These are phyloP conservation scores for Penicillium capsulatum DNA, from an alignment of 2,329 filamentous ascomycete genomes.

Conservation along the genomic window DNA sequence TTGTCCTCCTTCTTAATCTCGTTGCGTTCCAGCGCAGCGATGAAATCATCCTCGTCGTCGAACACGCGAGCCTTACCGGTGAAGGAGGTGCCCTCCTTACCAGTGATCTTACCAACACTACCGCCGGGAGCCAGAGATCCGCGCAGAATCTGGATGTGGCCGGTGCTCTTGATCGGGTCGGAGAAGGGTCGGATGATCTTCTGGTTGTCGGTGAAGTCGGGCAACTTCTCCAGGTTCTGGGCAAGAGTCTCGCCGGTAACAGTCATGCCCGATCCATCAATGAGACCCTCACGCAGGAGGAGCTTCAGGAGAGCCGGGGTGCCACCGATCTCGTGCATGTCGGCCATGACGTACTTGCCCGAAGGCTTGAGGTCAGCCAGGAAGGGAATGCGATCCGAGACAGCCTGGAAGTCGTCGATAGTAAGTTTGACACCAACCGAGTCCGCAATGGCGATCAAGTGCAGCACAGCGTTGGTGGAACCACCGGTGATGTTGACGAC, in stretches of 20 bases:
- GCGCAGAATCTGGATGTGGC: conserved; percentile 69
- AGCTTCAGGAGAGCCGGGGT: conserved; percentile 57
- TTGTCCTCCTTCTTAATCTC: conserved; percentile 73
- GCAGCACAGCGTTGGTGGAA: conserved; percentile 80
- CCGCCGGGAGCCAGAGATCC: conserved; percentile 67
- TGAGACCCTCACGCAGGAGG: conserved; percentile 55
- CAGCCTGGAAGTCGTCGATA: conserved; percentile 80
- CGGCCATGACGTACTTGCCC: conserved; percentile 59
- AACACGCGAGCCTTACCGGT: conserved; percentile 67
- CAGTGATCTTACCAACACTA: conserved; percentile 70
- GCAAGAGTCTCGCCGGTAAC: conserved; percentile 58
- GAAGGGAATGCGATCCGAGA: conserved; percentile 74
- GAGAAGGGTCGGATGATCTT: conserved; percentile 64
- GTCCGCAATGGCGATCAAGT: conserved; percentile 79
- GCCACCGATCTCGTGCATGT: conserved; percentile 55
- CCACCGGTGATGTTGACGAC: conserved; percentile 78
- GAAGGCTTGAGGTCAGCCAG: conserved; percentile 80
- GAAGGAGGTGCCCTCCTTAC: conserved; percentile 67
- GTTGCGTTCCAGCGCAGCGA: conserved; percentile 61
- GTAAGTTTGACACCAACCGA: conserved; percentile 75
- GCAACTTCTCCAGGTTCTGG: conserved; percentile 56
- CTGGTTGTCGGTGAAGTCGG: conserved; percentile 64
- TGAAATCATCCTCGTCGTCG: conserved; percentile 66
- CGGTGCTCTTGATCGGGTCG: conserved; percentile 66
- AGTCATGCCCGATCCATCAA: conserved; percentile 58